Evolutionary conservation across 2,329 filamentous ascomycete genomes (phyloP).

Genomic region (Curvularia spicifera): DNA sequence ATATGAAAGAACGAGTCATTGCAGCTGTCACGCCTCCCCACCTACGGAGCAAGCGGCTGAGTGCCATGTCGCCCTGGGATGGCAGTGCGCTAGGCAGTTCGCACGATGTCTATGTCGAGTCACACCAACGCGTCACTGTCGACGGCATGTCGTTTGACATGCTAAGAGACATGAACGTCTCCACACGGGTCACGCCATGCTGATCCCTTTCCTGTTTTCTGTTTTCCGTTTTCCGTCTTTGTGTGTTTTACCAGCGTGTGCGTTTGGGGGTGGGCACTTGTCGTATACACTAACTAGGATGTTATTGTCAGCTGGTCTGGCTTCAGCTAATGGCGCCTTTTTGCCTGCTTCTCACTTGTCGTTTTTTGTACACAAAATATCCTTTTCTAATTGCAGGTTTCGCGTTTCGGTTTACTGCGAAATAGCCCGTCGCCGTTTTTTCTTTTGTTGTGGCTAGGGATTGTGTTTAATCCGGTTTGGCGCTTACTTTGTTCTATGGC

Average conservation of each 20-base stretch:
- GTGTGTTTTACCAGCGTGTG: constrained; percentile 25
- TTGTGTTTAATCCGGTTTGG: background rate
- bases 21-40: constrained; percentile 41
- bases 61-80: constrained; percentile 45
- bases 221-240: constrained; percentile 14
- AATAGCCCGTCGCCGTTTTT: constrained; percentile 18
- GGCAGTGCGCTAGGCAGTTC: constrained; percentile 37
- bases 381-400: background rate
- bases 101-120: constrained; percentile 42
- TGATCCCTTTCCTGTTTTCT: constrained; percentile 12
- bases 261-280: constrained; percentile 10
- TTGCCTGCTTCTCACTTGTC: constrained; percentile 19
- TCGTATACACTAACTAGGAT: constrained; percentile 19
- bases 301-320: constrained; percentile 37
- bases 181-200: constrained; percentile 36
- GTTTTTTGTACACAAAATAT: constrained; percentile 2
- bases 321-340: constrained; percentile 16
- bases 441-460: constrained; percentile 9
- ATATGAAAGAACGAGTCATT: constrained; percentile 38
- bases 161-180: constrained; percentile 36
- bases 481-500: constrained; percentile 4
- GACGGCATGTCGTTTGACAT: constrained; percentile 49
- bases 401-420: background rate
- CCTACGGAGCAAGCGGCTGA: constrained; percentile 29
- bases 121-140: constrained; percentile 41